Evolutionary conservation across 352 stramenopile genomes (phyloP).

Genomic region (Globisporangium carolinianum): DNA sequence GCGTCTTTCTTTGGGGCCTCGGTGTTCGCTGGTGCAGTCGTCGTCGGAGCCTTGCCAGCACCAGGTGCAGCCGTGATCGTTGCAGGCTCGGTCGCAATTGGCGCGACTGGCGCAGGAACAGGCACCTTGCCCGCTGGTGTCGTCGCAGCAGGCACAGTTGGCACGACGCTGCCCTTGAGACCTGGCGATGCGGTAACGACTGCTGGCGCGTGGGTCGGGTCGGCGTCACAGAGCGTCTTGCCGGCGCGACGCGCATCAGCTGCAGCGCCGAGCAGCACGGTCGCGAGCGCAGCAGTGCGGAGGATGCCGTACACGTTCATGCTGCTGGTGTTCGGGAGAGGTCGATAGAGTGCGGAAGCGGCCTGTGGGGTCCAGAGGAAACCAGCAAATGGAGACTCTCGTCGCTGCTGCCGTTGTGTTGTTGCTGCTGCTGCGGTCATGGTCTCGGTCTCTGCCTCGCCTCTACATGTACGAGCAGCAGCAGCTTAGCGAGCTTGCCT

Average conservation of each 20-base stretch:
- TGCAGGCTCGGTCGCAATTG: background rate
- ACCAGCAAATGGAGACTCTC: conserved; percentile 4
- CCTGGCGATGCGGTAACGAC: background rate
- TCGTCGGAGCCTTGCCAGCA: background rate
- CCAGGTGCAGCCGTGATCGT: background rate
- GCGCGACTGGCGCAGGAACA: background rate
- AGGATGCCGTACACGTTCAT: conserved; percentile 19
- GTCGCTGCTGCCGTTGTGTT: background rate
- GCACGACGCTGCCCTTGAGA: conserved; percentile 1
- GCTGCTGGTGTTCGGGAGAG: background rate
- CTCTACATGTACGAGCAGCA: too few species aligned
- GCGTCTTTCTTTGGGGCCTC: conserved; percentile 3
- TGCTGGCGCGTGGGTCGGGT: background rate
- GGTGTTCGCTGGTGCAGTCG: conserved; percentile 1
- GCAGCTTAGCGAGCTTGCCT: too few species aligned
- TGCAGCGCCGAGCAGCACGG: conserved; percentile 7
- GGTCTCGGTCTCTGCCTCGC: background rate
- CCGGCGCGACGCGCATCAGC: conserved; percentile 4
- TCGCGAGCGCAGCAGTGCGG: conserved; percentile 12
- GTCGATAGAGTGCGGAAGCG: background rate
- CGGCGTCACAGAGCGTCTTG: conserved; percentile 9
- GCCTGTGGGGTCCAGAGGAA: conserved; percentile 5
- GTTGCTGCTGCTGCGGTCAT: background rate
- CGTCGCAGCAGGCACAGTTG: background rate
- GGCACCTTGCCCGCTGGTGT: background rate